These are phyloP conservation scores for Bothia castanella DNA, from an alignment of 1,284 basidiomycete genomes.

Conservation along the genomic window DNA sequence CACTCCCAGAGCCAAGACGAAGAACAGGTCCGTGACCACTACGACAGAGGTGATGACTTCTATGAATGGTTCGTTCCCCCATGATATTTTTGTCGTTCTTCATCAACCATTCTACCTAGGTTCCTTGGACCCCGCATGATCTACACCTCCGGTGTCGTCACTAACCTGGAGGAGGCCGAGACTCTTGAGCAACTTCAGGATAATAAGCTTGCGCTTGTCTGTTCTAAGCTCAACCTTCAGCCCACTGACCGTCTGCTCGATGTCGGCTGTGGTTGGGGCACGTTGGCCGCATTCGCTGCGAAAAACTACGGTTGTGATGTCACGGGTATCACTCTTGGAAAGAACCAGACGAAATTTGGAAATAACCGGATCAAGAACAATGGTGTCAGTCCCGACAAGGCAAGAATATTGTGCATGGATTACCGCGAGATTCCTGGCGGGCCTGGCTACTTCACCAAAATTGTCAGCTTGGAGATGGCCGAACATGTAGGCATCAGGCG, in stretches of 20 bases:
- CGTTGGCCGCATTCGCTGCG: slow-evolving; percentile 88
- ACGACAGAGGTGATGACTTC: slow-evolving; percentile 96
- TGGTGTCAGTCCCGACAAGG: slow-evolving; percentile 72
- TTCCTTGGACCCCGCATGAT: slow-evolving; percentile 96
- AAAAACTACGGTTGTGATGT: slow-evolving; percentile 97
- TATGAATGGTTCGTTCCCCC: slow-evolving; percentile 67
- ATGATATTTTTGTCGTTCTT: neutral
- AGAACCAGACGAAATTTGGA: slow-evolving; percentile 91
- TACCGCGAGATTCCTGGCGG: slow-evolving; percentile 88
- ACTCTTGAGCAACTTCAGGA: slow-evolving; percentile 96
- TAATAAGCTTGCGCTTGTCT: slow-evolving; percentile 95
- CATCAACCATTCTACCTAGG: slow-evolving; percentile 37
- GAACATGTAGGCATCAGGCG: slow-evolving; percentile 98
- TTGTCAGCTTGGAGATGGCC: slow-evolving; percentile 97
- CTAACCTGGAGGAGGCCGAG: slow-evolving; percentile 72
- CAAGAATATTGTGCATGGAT: slow-evolving; percentile 91
- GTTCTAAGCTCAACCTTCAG: slow-evolving; percentile 89
- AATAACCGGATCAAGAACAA: slow-evolving; percentile 85
- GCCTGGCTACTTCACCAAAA: slow-evolving; percentile 86
- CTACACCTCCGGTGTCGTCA: slow-evolving; percentile 92
- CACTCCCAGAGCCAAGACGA: slow-evolving; percentile 91
- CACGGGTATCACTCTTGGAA: slow-evolving; percentile 91
- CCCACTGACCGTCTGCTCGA: slow-evolving; percentile 83
- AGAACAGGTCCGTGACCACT: slow-evolving; percentile 94
- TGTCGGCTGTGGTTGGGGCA: slow-evolving; percentile 98